Percentiles rank a stretch among this genome's conserved stretches.
Evolutionary conservation across 2,329 filamentous ascomycete genomes (phyloP).

Genomic region (Fusarium sp.): DNA sequence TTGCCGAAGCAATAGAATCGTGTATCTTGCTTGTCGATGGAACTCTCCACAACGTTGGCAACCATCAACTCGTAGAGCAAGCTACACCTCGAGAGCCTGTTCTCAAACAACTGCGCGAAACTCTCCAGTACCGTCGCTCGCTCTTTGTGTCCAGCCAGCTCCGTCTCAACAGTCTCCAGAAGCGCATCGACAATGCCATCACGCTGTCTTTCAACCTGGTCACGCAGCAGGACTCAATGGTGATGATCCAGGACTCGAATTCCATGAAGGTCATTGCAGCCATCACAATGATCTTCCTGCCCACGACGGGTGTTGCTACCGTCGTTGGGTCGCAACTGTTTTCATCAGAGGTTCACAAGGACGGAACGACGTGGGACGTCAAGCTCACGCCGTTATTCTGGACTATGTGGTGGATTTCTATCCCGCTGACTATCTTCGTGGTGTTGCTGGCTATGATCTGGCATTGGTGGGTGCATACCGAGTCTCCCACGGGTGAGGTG

Average conservation of each 20-base stretch:
- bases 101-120: constrained; percentile 47
- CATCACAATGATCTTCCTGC: constrained; percentile 56
- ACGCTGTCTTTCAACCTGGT: constrained; percentile 55
- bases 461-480: constrained; percentile 50
- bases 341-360: constrained; percentile 36
- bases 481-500: constrained; percentile 40
- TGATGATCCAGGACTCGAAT: constrained; percentile 54
- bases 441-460: constrained; percentile 46
- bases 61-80: constrained; percentile 8
- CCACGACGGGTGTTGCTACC: constrained; percentile 54
- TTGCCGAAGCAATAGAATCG: constrained; percentile 49
- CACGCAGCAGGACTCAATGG: constrained; percentile 54
- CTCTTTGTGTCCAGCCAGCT: constrained; percentile 55
- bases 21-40: constrained; percentile 47
- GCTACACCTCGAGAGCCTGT: constrained; percentile 27
- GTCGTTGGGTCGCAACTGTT: constrained; percentile 51
- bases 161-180: constrained; percentile 53
- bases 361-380: constrained; percentile 43
- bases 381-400: constrained; percentile 49
- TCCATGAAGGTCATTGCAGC: constrained; percentile 56
- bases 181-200: constrained; percentile 54
- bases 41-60: constrained; percentile 33
- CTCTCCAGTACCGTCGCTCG: constrained; percentile 51
- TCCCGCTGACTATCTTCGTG: constrained; percentile 49
- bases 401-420: constrained; percentile 50